These are phyloP conservation scores for Ophiobolus disseminans DNA, from an alignment of 2,329 filamentous ascomycete genomes.

Conservation along the genomic window DNA sequence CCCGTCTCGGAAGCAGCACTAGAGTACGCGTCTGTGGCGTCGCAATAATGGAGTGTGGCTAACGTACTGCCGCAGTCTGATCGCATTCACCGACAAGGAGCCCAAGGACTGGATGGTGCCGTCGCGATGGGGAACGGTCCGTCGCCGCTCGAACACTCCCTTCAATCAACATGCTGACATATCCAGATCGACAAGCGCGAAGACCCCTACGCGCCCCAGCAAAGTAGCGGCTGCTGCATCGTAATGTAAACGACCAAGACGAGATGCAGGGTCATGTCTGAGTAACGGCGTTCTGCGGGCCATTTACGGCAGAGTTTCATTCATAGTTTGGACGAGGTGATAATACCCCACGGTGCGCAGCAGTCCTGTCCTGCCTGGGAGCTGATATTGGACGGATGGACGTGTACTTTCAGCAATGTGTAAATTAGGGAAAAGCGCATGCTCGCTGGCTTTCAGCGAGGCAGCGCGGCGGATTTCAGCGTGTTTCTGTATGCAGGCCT, in stretches of 20 bases:
- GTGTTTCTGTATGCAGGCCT: constrained; percentile 37
- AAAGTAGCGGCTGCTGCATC: constrained; percentile 89
- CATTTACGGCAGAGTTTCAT: constrained; percentile 48
- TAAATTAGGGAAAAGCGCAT: constrained; percentile 47
- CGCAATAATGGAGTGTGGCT: constrained; percentile 19
- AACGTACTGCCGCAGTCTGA: constrained; percentile 70
- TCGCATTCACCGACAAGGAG: constrained; percentile 92
- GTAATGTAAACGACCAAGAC: constrained; percentile 73
- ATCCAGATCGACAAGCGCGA: constrained; percentile 84
- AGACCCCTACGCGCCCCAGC: constrained; percentile 97
- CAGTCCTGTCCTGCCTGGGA: constrained; percentile 28
- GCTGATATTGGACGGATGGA: constrained; percentile 34
- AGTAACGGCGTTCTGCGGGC: constrained; percentile 49
- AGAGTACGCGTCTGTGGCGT: constrained; percentile 48
- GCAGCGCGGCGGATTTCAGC: constrained; percentile 12
- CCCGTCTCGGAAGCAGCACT: constrained; percentile 89
- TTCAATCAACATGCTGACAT: constrained; percentile 27
- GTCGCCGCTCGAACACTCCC: constrained; percentile 25
- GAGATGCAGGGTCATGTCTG: constrained; percentile 43
- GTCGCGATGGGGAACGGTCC: constrained; percentile 87
- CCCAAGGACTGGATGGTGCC: constrained; percentile 99
- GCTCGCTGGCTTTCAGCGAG: constrained; percentile 29
- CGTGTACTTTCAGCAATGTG: constrained; percentile 50
- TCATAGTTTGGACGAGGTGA: constrained; percentile 42
- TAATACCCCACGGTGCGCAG: constrained; percentile 48